Conservation (phyloP, 2,329 filamentous ascomycete genomes). For the Talaromyces sp. region DNA sequence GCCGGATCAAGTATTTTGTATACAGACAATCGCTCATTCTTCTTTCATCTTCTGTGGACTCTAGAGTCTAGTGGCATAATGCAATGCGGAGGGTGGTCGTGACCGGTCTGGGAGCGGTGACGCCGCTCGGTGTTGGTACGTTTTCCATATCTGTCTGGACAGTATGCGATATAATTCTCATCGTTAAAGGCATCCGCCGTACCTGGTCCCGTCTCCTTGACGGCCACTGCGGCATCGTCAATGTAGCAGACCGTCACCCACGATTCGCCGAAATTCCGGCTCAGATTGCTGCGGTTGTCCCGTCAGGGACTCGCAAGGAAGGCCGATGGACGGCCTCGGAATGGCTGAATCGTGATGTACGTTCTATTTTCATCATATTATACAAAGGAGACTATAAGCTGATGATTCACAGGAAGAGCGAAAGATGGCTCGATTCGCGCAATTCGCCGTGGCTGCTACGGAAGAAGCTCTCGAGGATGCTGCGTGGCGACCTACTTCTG, state of each 20-base stretch:
- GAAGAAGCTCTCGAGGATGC: conserved; percentile 84
- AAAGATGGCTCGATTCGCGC: conserved; percentile 85
- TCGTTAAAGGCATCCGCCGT: conserved; percentile 58
- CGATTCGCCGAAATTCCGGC: conserved; percentile 74
- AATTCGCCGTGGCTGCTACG: conserved; percentile 84
- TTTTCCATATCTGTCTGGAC: conserved; percentile 16
- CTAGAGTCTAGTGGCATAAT: conserved; percentile 22
- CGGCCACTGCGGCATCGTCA: conserved; percentile 76
- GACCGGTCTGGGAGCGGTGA: conserved; percentile 78
- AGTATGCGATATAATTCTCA: neutral
- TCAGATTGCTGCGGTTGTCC: conserved; percentile 80
- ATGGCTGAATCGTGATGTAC: conserved; percentile 46
- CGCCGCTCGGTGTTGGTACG: conserved; percentile 74
- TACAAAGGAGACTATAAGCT: neutral
- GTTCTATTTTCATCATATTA: neutral
- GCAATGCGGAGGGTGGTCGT: conserved; percentile 69
- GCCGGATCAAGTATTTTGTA: conserved; percentile 4
- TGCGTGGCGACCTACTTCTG: conserved; percentile 64
- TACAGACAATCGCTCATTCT: neutral
- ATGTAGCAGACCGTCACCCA: conserved; percentile 62
- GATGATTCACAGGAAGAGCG: conserved; percentile 56
- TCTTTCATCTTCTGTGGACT: neutral
- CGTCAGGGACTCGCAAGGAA: conserved; percentile 51
- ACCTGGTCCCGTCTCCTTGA: conserved; percentile 81
- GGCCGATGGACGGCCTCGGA: conserved; percentile 47